These are phyloP conservation scores for Aspergillus nanangensis DNA, from an alignment of 495 filamentous ascomycete species.

Conservation along the genomic window DNA sequence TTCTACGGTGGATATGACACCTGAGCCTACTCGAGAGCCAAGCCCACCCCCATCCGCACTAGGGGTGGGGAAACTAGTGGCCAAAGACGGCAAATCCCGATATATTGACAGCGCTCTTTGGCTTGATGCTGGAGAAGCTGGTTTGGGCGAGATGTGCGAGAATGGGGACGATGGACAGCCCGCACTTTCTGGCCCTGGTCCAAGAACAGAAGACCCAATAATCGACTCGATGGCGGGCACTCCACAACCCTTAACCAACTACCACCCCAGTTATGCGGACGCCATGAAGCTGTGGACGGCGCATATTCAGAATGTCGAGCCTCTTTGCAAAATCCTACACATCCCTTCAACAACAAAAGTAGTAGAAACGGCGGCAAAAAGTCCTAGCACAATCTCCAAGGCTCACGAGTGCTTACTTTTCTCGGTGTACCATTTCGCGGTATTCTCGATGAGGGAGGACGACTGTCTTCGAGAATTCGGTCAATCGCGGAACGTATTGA, in stretches of 20 bases:
- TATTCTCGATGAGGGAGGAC: conserved; percentile 26
- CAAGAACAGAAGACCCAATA: conserved; percentile 6
- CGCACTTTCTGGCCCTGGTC: background rate
- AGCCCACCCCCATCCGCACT: background rate
- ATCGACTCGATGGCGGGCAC: conserved; percentile 2
- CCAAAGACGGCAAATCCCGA: conserved; percentile 11
- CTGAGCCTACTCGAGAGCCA: background rate
- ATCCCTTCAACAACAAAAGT: conserved; percentile 45
- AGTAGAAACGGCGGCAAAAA: conserved; percentile 26
- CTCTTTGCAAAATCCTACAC: conserved; percentile 63
- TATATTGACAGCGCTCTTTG: conserved; percentile 18
- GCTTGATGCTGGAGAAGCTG: conserved; percentile 13
- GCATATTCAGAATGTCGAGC: conserved; percentile 57
- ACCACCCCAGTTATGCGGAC: conserved; percentile 12
- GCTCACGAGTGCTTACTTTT: conserved; percentile 39
- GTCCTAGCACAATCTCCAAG: conserved; percentile 23
- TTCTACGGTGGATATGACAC: conserved; percentile 4
- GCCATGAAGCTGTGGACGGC: conserved; percentile 53
- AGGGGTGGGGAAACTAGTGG: conserved; percentile 8
- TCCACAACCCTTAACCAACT: conserved; percentile 2
- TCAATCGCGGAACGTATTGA: conserved; percentile 11
- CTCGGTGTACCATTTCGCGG: conserved; percentile 36
- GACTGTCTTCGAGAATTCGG: conserved; percentile 32
- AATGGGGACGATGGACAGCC: conserved; percentile 7
- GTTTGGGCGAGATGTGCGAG: conserved; percentile 7